A percentile compares a stretch with the other conserved stretches of the same genome.
Evolutionary conservation across 2,329 filamentous ascomycete genomes (phyloP).

Genomic region (Clarireedia paspali): DNA sequence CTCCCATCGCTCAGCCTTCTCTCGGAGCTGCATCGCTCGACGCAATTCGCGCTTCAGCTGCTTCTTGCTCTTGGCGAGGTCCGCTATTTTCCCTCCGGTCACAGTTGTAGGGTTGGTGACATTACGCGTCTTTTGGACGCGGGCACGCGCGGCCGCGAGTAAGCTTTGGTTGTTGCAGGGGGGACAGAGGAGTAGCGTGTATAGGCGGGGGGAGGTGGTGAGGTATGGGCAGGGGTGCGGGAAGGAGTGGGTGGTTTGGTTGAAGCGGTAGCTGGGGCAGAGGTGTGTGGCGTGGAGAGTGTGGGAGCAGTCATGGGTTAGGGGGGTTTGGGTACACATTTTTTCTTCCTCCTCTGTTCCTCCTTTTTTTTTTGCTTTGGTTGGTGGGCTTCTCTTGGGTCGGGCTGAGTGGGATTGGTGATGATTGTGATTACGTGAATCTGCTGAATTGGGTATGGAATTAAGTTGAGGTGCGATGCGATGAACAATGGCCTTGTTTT

Average conservation of each 20-base stretch:
- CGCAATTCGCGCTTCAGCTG: not conserved
- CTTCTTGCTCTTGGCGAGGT: not conserved
- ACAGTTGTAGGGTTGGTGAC: too few species aligned
- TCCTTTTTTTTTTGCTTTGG: not conserved
- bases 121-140: too few species aligned
- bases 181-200: not conserved
- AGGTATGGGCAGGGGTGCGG: not conserved
- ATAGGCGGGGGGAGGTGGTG: not conserved
- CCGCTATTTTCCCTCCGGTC: not conserved
- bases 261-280: not conserved
- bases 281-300: not conserved
- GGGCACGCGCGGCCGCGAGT: too few species aligned
- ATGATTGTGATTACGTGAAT: too few species aligned
- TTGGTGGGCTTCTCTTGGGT: not conserved
- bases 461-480: too few species aligned
- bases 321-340: not conserved
- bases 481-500: too few species aligned
- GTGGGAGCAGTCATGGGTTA: not conserved
- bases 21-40: not conserved
- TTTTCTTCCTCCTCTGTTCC: too few species aligned
- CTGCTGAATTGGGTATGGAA: too few species aligned
- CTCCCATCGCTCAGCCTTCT: not conserved
- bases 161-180: too few species aligned
- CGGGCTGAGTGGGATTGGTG: not conserved
- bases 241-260: not conserved